Evolutionary conservation across 495 filamentous ascomycete genomes (phyloP).

Genomic region (Hypoxylon subgilvum): DNA sequence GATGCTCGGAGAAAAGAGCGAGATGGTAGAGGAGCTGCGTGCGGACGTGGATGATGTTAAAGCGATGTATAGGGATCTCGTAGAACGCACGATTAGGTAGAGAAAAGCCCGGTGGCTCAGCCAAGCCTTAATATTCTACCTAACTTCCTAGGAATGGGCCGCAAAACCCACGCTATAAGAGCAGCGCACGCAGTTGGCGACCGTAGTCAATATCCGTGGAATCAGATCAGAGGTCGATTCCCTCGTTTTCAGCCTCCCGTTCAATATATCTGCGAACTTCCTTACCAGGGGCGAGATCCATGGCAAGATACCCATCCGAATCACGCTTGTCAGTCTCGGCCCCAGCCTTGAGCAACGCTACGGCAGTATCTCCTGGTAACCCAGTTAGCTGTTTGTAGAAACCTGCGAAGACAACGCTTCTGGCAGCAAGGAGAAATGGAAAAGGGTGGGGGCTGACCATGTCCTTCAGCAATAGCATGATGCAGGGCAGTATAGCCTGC

Average conservation of each 20-base stretch:
- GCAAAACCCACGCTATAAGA: conserved; percentile 3
- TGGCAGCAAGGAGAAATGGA: not conserved
- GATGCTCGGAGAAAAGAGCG: conserved; percentile 96
- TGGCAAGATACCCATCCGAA: conserved; percentile 69
- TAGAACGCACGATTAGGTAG: conserved; percentile 74
- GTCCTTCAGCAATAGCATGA: conserved; percentile 91
- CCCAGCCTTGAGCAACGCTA: conserved; percentile 80
- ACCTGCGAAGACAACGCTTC: not conserved
- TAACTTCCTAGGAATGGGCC: conserved; percentile 7
- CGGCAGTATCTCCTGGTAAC: conserved; percentile 71
- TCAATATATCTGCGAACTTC: conserved; percentile 74
- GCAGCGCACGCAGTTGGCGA: not conserved
- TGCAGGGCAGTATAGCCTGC: conserved; percentile 88
- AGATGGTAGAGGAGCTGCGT: conserved; percentile 86
- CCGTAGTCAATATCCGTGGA: not conserved
- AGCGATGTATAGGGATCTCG: conserved; percentile 90
- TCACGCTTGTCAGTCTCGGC: conserved; percentile 84
- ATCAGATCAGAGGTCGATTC: conserved; percentile 66
- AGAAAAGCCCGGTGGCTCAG: not conserved
- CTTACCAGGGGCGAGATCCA: conserved; percentile 83
- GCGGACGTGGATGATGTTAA: conserved; percentile 92
- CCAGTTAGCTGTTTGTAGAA: not conserved
- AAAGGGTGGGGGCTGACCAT: conserved; percentile 57
- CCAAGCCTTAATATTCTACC: conserved; percentile 14
- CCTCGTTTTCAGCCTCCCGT: conserved; percentile 81